Evolutionary conservation across 106 monocot genomes (phyloP).

Genomic region (Agapanthus africanus): DNA sequence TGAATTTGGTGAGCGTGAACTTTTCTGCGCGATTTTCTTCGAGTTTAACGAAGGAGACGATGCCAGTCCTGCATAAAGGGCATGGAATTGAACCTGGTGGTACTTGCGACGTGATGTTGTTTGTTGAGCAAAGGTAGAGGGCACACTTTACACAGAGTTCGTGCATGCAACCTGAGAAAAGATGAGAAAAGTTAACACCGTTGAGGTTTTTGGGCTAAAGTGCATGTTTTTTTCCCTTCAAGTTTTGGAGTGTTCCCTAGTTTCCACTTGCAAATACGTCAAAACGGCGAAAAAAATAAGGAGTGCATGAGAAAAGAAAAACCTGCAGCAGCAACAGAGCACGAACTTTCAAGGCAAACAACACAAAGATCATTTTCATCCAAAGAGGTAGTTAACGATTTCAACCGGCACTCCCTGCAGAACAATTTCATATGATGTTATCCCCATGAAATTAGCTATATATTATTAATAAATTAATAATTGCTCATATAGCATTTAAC

Average conservation of each 20-base stretch:
- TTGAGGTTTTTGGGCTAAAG: too few species aligned
- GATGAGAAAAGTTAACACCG: background rate
- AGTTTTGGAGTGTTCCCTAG: background rate
- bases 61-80: slow-evolving; percentile 57
- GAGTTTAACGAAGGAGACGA: slow-evolving; percentile 43
- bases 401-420: slow-evolving; percentile 59
- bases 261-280: background rate
- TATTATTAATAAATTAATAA: background rate
- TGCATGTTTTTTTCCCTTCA: too few species aligned
- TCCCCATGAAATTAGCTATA: background rate
- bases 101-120: slow-evolving; percentile 22
- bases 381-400: slow-evolving; percentile 19
- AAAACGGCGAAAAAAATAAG: background rate
- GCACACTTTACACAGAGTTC: slow-evolving; percentile 64
- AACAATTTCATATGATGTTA: slow-evolving; percentile 10
- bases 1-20: slow-evolving; percentile 17
- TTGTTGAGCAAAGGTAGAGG: slow-evolving; percentile 49
- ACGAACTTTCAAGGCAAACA: slow-evolving; percentile 59
- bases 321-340: slow-evolving; percentile 69
- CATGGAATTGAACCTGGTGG: slow-evolving; percentile 62
- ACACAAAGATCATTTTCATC: slow-evolving; percentile 62
- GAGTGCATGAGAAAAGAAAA: background rate
- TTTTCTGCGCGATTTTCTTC: slow-evolving; percentile 9
- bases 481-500: background rate
- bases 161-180: slow-evolving; percentile 45